These are phyloP conservation scores for Coniochaeta sp. DNA, from an alignment of 2,329 filamentous ascomycete genomes.

Conservation along the genomic window DNA sequence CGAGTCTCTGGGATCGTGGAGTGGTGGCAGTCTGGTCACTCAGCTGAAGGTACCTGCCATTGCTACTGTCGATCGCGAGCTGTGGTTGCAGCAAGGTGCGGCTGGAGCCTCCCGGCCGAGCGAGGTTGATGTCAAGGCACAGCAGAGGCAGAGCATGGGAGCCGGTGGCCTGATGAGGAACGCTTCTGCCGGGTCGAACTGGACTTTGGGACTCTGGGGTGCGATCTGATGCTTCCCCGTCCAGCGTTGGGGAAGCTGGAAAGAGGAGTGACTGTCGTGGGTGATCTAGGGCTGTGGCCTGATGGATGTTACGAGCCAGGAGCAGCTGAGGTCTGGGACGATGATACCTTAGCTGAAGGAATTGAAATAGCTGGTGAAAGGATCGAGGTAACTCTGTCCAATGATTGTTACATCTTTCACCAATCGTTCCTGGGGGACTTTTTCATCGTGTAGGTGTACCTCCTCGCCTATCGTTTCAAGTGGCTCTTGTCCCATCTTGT, in stretches of 20 bases:
- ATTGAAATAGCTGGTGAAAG: background rate
- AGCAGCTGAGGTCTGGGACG: background rate
- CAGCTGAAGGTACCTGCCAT: slow-evolving; percentile 62
- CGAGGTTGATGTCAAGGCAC: slow-evolving; percentile 51
- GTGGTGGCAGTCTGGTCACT: slow-evolving; percentile 62
- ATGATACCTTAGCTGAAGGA: background rate
- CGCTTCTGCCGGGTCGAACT: slow-evolving; percentile 34
- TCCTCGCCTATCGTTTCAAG: no score
- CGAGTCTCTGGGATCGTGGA: slow-evolving; percentile 66
- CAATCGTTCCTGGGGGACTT: no score
- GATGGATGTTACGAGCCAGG: background rate
- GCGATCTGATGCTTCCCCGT: slow-evolving; percentile 26
- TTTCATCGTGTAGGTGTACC: no score
- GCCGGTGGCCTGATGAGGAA: slow-evolving; percentile 40
- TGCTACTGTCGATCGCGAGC: slow-evolving; percentile 62
- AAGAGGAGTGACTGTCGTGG: background rate
- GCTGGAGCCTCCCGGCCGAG: slow-evolving; percentile 50
- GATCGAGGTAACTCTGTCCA: background rate
- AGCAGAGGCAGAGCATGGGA: slow-evolving; percentile 59
- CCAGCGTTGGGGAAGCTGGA: background rate
- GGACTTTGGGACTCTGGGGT: slow-evolving; percentile 59
- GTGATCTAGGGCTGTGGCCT: background rate
- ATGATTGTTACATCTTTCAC: background rate
- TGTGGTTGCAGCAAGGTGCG: slow-evolving; percentile 61
- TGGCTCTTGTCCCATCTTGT: background rate